Base-by-base conservation (phyloP, 75 land plant species). In the Pseudotsuga menziesii region DNA sequence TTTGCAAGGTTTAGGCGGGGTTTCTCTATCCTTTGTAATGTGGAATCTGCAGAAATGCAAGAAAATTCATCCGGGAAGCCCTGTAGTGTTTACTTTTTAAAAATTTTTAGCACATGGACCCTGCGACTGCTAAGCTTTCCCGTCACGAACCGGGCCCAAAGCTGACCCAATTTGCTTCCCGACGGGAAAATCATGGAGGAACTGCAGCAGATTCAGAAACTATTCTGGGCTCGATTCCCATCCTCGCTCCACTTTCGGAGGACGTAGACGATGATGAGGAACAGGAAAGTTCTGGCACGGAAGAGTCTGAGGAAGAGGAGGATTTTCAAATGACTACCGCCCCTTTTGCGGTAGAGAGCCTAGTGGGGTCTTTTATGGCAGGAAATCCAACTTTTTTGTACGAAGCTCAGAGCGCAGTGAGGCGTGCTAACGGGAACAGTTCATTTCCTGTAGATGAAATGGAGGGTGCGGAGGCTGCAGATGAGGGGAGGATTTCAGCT, bases 241-340 rank as follows among this genome's bases (percentile, higher is more conserved):
- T 69, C 20, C 36, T 22, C 14, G 72, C 72, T 41, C 72, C 72
- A 13, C 48, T 69, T 39, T 69, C 72, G 23, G 72, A 69, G 4
- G 72, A 69, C 4, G 39, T 16, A 16, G 69, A 64, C 39, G 41
- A 15, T 19, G 41, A 64, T 41, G 29, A 27, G 9, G 48, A 36
- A 32, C 41, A 69, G n/a, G 48, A 69, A 22, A 17, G 54, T 12
- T 39, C 39, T 8, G 23, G 3, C n/a, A 16, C 71, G 35, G 48
- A 67, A 63, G 66, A 13, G 16, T 48, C 54, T 12, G 66, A 32
- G 32, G 5, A 2, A 15, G 36, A 16, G 70, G 36, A 36, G 22
- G 1, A 19, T n/a, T 36, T 69, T 20, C 48, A 39, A 23, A 69
- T 22, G 4, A 4, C 72, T 11, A 6, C 22, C 29, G 64, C 14